Conservation (phyloP, 1,284 basidiomycete genomes). For the Coniferiporia weirii region DNA sequence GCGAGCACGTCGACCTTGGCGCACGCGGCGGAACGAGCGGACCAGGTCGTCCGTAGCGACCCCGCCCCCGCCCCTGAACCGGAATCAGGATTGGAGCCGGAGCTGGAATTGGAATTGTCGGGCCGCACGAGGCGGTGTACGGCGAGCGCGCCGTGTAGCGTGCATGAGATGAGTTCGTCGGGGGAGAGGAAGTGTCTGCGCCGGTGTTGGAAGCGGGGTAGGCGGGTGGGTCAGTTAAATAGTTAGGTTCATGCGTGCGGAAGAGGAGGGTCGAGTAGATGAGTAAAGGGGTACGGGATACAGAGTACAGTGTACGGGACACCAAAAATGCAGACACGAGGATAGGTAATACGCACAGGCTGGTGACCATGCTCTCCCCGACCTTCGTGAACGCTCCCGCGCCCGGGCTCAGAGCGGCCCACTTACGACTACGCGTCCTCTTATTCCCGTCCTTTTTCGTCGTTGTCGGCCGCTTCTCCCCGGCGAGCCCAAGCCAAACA, state of each 20-base stretch:
- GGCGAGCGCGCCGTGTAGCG: constrained; percentile 53
- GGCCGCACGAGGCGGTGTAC: constrained; percentile 39
- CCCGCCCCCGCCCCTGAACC: constrained; percentile 26
- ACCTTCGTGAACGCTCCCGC: constrained; percentile 44
- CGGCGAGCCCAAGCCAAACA: constrained; percentile 61
- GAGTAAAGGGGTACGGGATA: no score
- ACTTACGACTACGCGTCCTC: constrained; percentile 50
- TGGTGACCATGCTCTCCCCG: constrained; percentile 67
- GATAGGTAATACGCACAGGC: constrained; percentile 41
- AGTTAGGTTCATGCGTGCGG: no score
- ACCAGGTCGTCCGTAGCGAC: constrained; percentile 40
- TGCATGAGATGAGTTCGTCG: constrained; percentile 45
- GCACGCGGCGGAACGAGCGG: constrained; percentile 34
- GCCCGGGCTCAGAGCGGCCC: constrained; percentile 59
- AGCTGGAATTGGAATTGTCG: constrained; percentile 18
- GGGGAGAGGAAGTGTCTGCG: constrained; percentile 46
- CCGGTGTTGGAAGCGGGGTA: no score
- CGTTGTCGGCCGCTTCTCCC: constrained; percentile 42
- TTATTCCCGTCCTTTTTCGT: constrained; percentile 24
- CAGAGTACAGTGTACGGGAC: no score
- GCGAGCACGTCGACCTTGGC: constrained; percentile 59
- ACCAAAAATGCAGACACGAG: constrained; percentile 10
- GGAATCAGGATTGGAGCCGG: background rate
- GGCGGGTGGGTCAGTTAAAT: no score
- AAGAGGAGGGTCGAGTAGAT: no score